Evolutionary conservation across 495 filamentous ascomycete species (phyloP).

Genomic region (Thozetella sp.): DNA sequence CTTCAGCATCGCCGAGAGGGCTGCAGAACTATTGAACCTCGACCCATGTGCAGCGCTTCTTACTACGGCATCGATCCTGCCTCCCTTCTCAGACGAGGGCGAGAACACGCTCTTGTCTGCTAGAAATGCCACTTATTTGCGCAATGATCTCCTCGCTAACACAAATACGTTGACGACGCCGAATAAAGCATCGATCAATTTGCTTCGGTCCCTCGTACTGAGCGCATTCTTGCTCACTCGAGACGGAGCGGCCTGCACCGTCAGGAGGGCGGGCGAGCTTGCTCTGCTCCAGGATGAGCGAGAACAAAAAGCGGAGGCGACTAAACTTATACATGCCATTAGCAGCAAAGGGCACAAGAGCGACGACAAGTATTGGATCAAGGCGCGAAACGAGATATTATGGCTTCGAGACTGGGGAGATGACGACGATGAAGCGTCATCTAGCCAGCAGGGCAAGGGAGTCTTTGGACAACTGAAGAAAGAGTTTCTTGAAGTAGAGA

Average conservation of each 20-base stretch:
- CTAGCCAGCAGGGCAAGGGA: slow-evolving; percentile 47
- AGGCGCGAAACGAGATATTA: slow-evolving; percentile 65
- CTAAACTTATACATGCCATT: slow-evolving; percentile 59
- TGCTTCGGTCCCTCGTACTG: slow-evolving; percentile 69
- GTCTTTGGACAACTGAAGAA: slow-evolving; percentile 70
- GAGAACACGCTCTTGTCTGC: slow-evolving; percentile 27
- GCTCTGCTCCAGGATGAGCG: slow-evolving; percentile 57
- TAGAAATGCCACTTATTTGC: slow-evolving; percentile 43
- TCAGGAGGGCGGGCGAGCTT: slow-evolving; percentile 61
- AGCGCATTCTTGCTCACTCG: slow-evolving; percentile 67
- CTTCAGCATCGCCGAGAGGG: slow-evolving; percentile 61
- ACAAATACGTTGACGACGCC: slow-evolving; percentile 72
- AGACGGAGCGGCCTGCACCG: slow-evolving; percentile 59
- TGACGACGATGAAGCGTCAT: slow-evolving; percentile 33
- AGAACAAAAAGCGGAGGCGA: slow-evolving; percentile 67
- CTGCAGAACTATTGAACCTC: slow-evolving; percentile 61
- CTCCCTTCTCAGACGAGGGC: slow-evolving; percentile 35
- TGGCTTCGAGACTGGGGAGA: slow-evolving; percentile 84
- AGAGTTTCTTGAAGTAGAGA: slow-evolving; percentile 69
- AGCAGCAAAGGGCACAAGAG: slow-evolving; percentile 51
- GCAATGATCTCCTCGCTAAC: slow-evolving; percentile 57
- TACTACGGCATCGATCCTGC: slow-evolving; percentile 38
- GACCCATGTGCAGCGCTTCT: slow-evolving; percentile 50
- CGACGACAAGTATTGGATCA: slow-evolving; percentile 70
- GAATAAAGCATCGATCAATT: slow-evolving; percentile 54